A percentile compares a stretch with the other conserved stretches of the same genome.
Conservation (phyloP, 306 rosid genomes). For the Lathyrus aphaca region DNA sequence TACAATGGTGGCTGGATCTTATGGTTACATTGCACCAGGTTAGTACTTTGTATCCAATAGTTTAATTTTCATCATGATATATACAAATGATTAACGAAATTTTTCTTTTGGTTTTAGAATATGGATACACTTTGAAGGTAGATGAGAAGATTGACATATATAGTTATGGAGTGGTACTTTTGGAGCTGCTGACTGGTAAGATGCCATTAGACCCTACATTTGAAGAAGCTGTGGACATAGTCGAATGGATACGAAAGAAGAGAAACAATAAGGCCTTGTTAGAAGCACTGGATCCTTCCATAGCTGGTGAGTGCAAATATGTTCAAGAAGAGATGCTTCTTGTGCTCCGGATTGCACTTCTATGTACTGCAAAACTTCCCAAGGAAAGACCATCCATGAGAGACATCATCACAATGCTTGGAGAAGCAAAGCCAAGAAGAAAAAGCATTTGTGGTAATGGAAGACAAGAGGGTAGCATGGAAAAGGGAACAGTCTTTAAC, state of each 20-base stretch:
- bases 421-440: conserved; percentile 91
- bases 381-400: conserved; percentile 88
- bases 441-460: conserved; percentile 64
- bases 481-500: conserved; percentile 58
- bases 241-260: conserved; percentile 69
- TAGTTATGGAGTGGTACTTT: conserved; percentile 80
- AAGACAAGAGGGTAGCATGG: conserved; percentile 45
- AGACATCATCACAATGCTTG: conserved; percentile 78
- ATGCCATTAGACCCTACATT: conserved; percentile 67
- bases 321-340: conserved; percentile 91
- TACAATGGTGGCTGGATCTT: conserved; percentile 88
- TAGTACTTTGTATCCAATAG: conserved; percentile 40
- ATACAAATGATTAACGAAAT: conserved; percentile 2
- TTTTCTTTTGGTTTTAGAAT: conserved; percentile 52
- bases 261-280: conserved; percentile 49
- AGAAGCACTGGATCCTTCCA: conserved; percentile 63
- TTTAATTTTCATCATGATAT: background rate
- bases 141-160: conserved; percentile 86
- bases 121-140: conserved; percentile 81
- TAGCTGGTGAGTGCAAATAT: conserved; percentile 74
- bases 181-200: conserved; percentile 79
- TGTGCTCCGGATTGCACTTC: conserved; percentile 77
- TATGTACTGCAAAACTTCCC: conserved; percentile 78
- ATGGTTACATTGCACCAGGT: conserved; percentile 98
- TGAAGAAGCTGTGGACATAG: conserved; percentile 61